These are phyloP conservation scores for Actinomortierella wolfii DNA, from an alignment of 371 early-diverging fungal species.

Conservation along the genomic window DNA sequence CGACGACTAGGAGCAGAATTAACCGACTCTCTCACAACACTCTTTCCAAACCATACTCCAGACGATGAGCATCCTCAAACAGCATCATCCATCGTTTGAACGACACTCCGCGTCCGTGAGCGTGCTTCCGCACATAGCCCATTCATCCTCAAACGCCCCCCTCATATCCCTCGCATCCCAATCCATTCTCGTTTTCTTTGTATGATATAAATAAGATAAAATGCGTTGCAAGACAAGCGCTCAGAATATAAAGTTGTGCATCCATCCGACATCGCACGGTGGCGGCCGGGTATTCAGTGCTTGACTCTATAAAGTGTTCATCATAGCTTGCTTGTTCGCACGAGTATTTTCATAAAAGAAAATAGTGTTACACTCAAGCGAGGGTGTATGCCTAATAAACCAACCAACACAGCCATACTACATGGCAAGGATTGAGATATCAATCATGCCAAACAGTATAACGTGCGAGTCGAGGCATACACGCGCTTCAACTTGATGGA, in stretches of 20 bases:
- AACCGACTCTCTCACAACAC: too few relatives aligned
- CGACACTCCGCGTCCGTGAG: too few relatives aligned
- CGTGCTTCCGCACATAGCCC: too few relatives aligned
- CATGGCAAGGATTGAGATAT: not conserved
- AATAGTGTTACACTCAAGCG: conserved; percentile 1
- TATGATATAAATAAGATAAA: too few relatives aligned
- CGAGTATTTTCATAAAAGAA: not conserved
- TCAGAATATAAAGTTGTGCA: conserved; percentile 46
- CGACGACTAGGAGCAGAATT: too few relatives aligned
- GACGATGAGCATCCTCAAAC: too few relatives aligned
- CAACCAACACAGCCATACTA: not conserved
- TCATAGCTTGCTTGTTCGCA: conserved; percentile 23
- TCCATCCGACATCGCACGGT: conserved; percentile 48
- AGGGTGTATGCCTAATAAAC: not conserved
- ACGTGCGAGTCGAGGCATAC: not conserved
- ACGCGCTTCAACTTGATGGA: not conserved
- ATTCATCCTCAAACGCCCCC: too few relatives aligned
- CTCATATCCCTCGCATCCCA: too few relatives aligned
- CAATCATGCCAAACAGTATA: conserved; percentile 1
- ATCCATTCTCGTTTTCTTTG: too few relatives aligned
- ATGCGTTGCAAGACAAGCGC: conserved; percentile 16
- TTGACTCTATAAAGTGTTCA: conserved; percentile 45
- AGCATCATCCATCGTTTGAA: too few relatives aligned
- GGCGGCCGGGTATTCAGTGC: conserved; percentile 49
- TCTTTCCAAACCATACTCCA: too few relatives aligned